Percentiles rank a stretch among this genome's conserved stretches.
phyloP scores from a whole-genome alignment of 495 filamentous ascomycete species.

The Mycothermus thermophilus region DNA sequence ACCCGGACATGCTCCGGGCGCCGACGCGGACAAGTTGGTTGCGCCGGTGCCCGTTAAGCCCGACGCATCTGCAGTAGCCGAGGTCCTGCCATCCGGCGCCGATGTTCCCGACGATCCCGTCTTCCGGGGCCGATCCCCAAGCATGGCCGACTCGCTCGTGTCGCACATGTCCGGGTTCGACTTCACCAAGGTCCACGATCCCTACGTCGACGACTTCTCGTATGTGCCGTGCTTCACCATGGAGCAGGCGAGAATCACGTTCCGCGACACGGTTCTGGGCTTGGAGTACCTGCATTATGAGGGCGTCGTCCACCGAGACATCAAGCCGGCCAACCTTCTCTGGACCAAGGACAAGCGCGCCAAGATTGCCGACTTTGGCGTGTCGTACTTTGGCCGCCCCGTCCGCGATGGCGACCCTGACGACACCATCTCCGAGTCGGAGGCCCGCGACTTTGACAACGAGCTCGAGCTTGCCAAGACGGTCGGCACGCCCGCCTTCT shows the following conservation, averaged over 20 bases:
- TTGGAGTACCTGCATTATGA: conserved; percentile 94
- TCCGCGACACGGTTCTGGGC: conserved; percentile 85
- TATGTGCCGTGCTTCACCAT: conserved; percentile 88
- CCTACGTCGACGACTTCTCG: conserved; percentile 68
- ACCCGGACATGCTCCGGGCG: no score
- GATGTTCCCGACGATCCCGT: conserved; percentile 41
- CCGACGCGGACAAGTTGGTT: conserved; percentile 65
- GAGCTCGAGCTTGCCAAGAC: conserved; percentile 93
- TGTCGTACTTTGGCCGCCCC: conserved; percentile 85
- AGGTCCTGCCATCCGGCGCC: no score
- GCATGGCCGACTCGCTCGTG: conserved; percentile 46
- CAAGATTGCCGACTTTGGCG: conserved; percentile 99
- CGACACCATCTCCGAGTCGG: conserved; percentile 68
- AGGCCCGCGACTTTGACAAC: conserved; percentile 73
- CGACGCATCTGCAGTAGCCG: no score
- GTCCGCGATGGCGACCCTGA: conserved; percentile 62
- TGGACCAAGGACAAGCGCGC: conserved; percentile 73
- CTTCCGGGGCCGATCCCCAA: conserved; percentile 42
- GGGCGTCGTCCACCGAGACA: conserved; percentile 93
- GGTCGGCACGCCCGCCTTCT: conserved; percentile 94
- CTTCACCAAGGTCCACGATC: conserved; percentile 36
- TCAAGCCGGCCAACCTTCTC: conserved; percentile 95
- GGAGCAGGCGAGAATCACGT: conserved; percentile 68
- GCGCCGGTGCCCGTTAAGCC: no score
- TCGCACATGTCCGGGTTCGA: conserved; percentile 47